Base-by-base conservation (phyloP, 116 monocot species). In the Cymodocea nodosa region DNA sequence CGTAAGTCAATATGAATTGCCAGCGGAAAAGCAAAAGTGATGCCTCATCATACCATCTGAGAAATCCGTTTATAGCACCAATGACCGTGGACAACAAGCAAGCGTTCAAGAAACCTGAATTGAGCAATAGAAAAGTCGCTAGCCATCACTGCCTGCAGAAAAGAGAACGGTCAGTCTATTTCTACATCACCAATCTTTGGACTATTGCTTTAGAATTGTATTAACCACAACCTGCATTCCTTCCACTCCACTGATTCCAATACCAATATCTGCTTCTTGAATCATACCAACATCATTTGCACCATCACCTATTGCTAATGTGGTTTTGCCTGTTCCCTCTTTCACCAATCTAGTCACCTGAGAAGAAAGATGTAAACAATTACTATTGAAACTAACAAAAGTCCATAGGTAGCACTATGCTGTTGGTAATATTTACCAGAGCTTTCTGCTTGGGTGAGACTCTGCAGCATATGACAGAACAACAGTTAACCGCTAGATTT, bases 41-140 rank as follows among this genome's bases (percentile, higher is more conserved):
- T 44, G 30, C 30, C 8, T 44, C 44, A 44, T 10, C 51, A 30
- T 76, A 92, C 92, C 92, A 92, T 87, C 30, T 92, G 87, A 15
- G 92, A 80, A 56, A 92, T 84, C 44, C 92, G 79, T 72, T 92
- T 92, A 56, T 92, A 92, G 66, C 92, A 92, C 92, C 92, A 87
- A 52, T 92, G 92, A 17, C 92, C 92, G 74, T 92, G 92, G 48
- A 92, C 87, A 65, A 92, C 84, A 16, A 92, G 82, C 58, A 86
- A 77, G 49, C 82, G 78, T 59, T 82, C 82, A n/a, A 86, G 71
- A 62, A 79, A 86, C 14, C 79, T 73, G 34, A 86, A 86, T 64
- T 86, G 86, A 8, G 82, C 67, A 37, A 86, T 79, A 53, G 86
- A 74, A 61, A 86, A 87, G 60, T 87, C 87, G 68, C 83, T 83